Percentiles rank a stretch among this genome's conserved stretches.
Conservation (phyloP, 2,329 filamentous ascomycete genomes). For the Hyphodiscus sp. region DNA sequence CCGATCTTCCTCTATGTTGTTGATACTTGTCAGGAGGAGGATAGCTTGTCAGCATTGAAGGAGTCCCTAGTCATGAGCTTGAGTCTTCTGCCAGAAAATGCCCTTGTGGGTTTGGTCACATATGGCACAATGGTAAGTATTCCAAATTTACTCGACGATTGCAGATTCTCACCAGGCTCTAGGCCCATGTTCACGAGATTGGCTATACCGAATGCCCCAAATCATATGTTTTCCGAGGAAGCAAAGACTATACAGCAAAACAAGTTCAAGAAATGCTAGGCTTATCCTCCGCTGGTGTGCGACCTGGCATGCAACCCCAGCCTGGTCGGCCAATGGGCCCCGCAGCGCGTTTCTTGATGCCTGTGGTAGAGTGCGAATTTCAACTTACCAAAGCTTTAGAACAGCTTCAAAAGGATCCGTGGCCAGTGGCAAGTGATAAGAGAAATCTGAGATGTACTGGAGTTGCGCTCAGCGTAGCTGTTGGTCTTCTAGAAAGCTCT, state of each 20-base stretch:
- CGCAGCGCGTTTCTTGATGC: conserved; percentile 83
- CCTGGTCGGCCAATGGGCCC: conserved; percentile 75
- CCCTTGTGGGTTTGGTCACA: conserved; percentile 76
- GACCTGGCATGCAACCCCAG: conserved; percentile 65
- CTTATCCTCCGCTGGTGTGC: conserved; percentile 62
- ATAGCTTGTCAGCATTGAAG: conserved; percentile 75
- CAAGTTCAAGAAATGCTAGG: conserved; percentile 99
- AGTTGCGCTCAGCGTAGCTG: conserved; percentile 91
- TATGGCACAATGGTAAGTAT: conserved; percentile 83
- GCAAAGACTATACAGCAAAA: conserved; percentile 96
- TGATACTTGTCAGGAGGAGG: conserved; percentile 83
- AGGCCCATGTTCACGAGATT: conserved; percentile 95
- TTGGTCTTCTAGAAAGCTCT: conserved; percentile 85
- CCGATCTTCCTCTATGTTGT: conserved; percentile 86
- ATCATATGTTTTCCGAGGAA: conserved; percentile 96
- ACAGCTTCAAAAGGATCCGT: conserved; percentile 92
- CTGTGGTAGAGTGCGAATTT: conserved; percentile 93
- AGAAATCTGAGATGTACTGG: conserved; percentile 88
- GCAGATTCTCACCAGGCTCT: neutral
- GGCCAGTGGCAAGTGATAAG: conserved; percentile 92
- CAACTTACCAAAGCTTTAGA: conserved; percentile 95
- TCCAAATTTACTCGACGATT: neutral
- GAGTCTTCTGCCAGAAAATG: conserved; percentile 73
- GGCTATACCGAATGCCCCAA: conserved; percentile 98
- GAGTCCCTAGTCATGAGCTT: conserved; percentile 83